Base-by-base conservation (phyloP, 2,329 filamentous ascomycete species). In the Atkinsonella texensis region DNA sequence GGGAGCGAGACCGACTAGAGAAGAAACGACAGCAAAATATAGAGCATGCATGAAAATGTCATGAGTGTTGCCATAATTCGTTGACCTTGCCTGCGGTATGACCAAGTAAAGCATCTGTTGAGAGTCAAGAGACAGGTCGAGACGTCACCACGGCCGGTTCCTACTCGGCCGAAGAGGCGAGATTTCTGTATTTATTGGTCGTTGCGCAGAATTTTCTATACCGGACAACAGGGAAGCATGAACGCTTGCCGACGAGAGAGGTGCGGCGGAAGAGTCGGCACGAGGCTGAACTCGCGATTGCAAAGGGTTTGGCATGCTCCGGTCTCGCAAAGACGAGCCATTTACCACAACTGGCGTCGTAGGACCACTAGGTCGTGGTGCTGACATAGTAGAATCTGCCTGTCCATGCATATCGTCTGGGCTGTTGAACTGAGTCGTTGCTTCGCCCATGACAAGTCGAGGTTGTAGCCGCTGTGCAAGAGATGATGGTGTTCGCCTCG, bases 131-230 rank as follows among this genome's bases (percentile, higher is more conserved):
- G 28, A 3, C 7, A 28, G 28, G 28, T 28, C 28, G 20, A 43
- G 35, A 42, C 17, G 15, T n/a, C 23, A 52, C 52, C 52, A 54
- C n/a, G 52, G 52, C 11, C 52, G 46, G 31, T 43, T 52, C 20
- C 52, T 54, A 20, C 42, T 40, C 9, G 50, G 47, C 4, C 32
- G 38, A 40, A 52, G 41, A 5, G 42, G 39, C 13, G 46, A 33
- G 23, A 35, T 10, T 23, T 54, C 50, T 13, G 47, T 6, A 45
- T 49, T 50, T 9, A 15, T 23, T n/a, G 50, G 39, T 13, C 12
- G 46, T 31, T 46, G 44, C 20, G 23, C 28, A 40, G 40, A 15
- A 23, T 17, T 15, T 8, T 35, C 31, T 38, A 35, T 31, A n/a
- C 17, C 17, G 11, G 44, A 28, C 18, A 33, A 6, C n/a, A 15